A percentile compares a stretch with the other conserved stretches of the same genome.
These are phyloP conservation scores for Talaromyces adpressus DNA, from an alignment of 495 filamentous ascomycete species.

Conservation along the genomic window DNA sequence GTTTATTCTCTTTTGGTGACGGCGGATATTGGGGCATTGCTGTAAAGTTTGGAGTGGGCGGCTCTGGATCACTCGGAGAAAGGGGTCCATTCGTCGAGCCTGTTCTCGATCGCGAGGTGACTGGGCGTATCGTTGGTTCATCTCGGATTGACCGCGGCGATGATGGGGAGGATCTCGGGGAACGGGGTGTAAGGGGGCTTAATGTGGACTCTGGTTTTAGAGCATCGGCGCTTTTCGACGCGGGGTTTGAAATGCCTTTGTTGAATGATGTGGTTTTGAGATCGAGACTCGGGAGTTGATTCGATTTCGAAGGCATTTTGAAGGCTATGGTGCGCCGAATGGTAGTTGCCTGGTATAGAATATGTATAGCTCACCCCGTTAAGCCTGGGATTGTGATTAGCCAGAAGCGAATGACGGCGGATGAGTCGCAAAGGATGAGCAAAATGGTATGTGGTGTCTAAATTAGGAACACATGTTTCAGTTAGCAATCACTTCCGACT, in stretches of 20 bases:
- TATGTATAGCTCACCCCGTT: neutral
- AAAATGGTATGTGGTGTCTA: neutral
- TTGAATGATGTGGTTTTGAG: constrained; percentile 30
- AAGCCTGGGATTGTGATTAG: neutral
- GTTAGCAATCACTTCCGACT: neutral
- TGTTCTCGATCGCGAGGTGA: constrained; percentile 32
- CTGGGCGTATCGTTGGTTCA: constrained; percentile 37
- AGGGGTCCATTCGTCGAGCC: constrained; percentile 18
- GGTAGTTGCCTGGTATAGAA: neutral
- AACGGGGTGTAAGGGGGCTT: constrained; percentile 37
- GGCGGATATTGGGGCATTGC: constrained; percentile 48
- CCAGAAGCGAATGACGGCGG: neutral
- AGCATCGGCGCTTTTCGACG: constrained; percentile 5
- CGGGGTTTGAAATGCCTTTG: constrained; percentile 4
- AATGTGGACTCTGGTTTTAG: constrained; percentile 10
- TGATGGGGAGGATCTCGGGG: constrained; percentile 34
- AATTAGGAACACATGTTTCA: neutral
- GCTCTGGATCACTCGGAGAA: constrained; percentile 24
- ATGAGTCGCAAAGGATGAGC: neutral
- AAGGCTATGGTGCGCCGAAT: neutral
- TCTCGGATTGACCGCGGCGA: constrained; percentile 31
- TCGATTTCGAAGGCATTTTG: constrained; percentile 39
- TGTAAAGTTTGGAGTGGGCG: constrained; percentile 41
- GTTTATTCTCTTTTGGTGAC: constrained; percentile 42
- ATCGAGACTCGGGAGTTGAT: constrained; percentile 37